Evolutionary conservation across 352 stramenopile species (phyloP).

Genomic region (Halophytophthora batemanensis): DNA sequence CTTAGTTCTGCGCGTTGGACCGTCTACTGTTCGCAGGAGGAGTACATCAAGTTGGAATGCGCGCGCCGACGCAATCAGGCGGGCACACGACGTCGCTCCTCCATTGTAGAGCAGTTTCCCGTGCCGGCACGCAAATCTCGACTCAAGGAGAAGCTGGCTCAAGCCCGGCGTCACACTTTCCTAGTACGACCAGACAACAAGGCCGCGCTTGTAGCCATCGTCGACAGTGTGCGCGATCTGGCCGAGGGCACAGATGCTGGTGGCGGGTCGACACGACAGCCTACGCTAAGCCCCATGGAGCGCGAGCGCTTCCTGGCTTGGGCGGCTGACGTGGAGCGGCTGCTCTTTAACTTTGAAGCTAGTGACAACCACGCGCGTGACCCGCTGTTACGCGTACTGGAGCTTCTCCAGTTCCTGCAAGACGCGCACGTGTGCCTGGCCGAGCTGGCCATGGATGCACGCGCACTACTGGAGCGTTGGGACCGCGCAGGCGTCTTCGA

Average conservation of each 20-base stretch:
- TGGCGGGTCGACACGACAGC: constrained; percentile 2
- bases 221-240: constrained; percentile 39
- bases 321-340: constrained; percentile 30
- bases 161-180: constrained; percentile 48
- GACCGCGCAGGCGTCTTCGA: constrained; percentile 55
- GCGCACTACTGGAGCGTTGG: constrained; percentile 50
- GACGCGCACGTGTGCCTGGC: constrained; percentile 55
- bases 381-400: constrained; percentile 42
- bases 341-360: constrained; percentile 45
- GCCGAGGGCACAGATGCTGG: constrained; percentile 13
- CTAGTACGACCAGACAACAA: constrained; percentile 52
- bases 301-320: constrained; percentile 41
- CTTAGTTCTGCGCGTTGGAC: neutral
- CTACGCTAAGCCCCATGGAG: constrained; percentile 46
- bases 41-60: constrained; percentile 59
- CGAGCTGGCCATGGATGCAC: constrained; percentile 46
- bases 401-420: constrained; percentile 54
- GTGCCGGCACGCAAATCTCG: constrained; percentile 31
- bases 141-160: constrained; percentile 44
- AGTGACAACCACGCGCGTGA: constrained; percentile 44
- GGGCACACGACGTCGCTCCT: constrained; percentile 35
- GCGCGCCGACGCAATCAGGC: constrained; percentile 44
- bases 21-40: constrained; percentile 30
- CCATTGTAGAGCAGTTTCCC: constrained; percentile 46
- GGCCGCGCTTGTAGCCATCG: constrained; percentile 33